Evolutionary conservation across 495 filamentous ascomycete species (phyloP).

Genomic region (Trichoderma gamsii): DNA sequence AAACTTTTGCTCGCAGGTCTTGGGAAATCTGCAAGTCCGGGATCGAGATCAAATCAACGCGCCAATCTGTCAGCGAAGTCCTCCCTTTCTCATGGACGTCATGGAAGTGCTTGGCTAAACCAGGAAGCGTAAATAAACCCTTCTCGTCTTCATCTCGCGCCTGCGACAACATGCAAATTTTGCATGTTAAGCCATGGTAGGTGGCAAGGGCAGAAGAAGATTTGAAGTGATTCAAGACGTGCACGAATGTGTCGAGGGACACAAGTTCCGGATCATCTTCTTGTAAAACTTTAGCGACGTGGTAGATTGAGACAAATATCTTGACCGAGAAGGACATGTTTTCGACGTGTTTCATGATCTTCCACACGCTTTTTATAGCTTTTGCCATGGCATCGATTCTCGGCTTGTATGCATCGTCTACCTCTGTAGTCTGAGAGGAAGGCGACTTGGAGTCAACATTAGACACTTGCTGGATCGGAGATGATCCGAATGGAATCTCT

Average conservation of each 20-base stretch:
- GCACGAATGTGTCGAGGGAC: slow-evolving; percentile 54
- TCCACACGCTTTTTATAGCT: slow-evolving; percentile 58
- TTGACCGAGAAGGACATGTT: slow-evolving; percentile 57
- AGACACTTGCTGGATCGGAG: background rate
- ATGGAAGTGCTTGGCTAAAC: background rate
- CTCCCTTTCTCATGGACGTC: background rate
- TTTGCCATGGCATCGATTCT: slow-evolving; percentile 55
- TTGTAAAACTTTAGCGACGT: slow-evolving; percentile 49
- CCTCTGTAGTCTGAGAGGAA: background rate
- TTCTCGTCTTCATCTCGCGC: background rate
- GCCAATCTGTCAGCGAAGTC: background rate
- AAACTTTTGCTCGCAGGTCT: background rate
- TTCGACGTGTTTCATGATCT: slow-evolving; percentile 50
- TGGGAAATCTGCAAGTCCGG: background rate
- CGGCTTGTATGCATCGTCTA: slow-evolving; percentile 35
- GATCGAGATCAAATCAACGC: background rate
- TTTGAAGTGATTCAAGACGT: slow-evolving; percentile 43
- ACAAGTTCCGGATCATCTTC: slow-evolving; percentile 50
- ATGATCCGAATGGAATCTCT: slow-evolving; percentile 55
- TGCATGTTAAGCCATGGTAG: background rate
- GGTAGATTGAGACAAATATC: slow-evolving; percentile 58
- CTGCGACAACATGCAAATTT: background rate
- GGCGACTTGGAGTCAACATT: no score
- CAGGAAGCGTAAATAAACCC: background rate
- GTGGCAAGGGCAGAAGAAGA: background rate